Conservation (phyloP, 2,329 filamentous ascomycete species). For the Aspergillus sp. region DNA sequence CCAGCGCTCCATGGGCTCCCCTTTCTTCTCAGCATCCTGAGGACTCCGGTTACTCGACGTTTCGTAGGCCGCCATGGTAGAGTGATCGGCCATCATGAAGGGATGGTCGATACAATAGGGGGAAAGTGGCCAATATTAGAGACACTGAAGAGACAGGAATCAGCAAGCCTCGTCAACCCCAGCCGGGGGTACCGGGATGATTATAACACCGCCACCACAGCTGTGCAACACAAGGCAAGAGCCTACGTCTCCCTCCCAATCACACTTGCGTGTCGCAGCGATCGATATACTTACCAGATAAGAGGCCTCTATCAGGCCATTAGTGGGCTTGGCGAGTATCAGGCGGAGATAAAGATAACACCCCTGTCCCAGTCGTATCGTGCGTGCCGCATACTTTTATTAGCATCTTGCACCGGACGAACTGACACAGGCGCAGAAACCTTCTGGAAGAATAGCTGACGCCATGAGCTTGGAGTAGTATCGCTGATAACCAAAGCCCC, state of each 20-base stretch:
- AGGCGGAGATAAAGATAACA: background rate
- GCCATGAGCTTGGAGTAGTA: background rate
- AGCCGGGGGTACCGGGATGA: background rate
- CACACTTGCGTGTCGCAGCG: background rate
- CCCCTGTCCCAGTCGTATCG: background rate
- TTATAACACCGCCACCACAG: background rate
- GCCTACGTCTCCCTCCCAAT: background rate
- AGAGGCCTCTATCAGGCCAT: background rate
- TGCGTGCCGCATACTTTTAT: background rate
- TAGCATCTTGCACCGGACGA: background rate
- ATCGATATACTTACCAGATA: background rate
- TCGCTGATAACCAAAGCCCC: background rate
- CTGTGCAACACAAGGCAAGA: background rate
- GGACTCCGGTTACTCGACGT: background rate
- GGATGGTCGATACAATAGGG: background rate
- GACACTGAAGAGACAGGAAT: background rate
- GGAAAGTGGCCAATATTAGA: background rate
- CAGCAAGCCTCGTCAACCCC: background rate
- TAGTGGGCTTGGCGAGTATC: background rate
- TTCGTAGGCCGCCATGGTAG: background rate
- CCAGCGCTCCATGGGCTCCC: background rate
- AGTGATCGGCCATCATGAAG: background rate
- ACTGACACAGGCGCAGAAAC: background rate
- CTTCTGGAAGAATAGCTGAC: slow-evolving; percentile 1
- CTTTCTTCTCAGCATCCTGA: background rate